Evolutionary conservation across 495 filamentous ascomycete species (phyloP), one percentile per base, ranked within the genome.

Genomic region (Penicillium alfredii): DNA sequence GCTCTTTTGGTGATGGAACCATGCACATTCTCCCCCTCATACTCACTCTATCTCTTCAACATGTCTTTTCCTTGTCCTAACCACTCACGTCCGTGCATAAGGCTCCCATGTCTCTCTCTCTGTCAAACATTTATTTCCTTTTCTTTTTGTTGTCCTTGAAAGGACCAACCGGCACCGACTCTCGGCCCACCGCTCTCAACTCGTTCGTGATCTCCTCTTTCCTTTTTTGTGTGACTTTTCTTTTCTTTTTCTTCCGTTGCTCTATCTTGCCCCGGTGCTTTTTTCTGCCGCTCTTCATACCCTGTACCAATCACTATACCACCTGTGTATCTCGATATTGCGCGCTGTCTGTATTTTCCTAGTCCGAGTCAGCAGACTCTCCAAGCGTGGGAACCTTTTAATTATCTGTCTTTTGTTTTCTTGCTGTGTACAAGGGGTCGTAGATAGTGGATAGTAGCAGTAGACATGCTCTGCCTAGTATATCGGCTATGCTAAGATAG

Each of bases 241-340:
- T 39, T 40, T 39, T 32, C 8, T 26, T 5, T 28, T 27, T 27
- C 32, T 26, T 7, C 35, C 16, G 40, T 34, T 31, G 21, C 12
- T 41, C 17, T n/a, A 9, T 36, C 35, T 26, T 28, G 20, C 32
- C 31, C 25, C 33, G 8, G 14, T 30, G 23, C 23, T 21, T 20
- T 42, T 28, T 33, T 21, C 28, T 42, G n/a, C 21, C 24, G 25
- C 44, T 12, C 33, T 30, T 37, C 53, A 56, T 56, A 56, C 53
- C 49, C 53, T 56, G 53, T 56, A 56, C 38, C 49, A 53, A 56
- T 45, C 53, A 53, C 52, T 49, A 56, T 56, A 56, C 53, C 53
- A 53, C 45, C 44, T 55, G 35, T 39, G 33, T 44, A 25, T 8
- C 8, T 25, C 23, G 38, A 42, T 38, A 33, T 33, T 40, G n/a